A percentile compares a stretch with the other conserved stretches of the same genome.
Conservation (phyloP, 768 basidiomycete genomes). For the Suillus weaverae region DNA sequence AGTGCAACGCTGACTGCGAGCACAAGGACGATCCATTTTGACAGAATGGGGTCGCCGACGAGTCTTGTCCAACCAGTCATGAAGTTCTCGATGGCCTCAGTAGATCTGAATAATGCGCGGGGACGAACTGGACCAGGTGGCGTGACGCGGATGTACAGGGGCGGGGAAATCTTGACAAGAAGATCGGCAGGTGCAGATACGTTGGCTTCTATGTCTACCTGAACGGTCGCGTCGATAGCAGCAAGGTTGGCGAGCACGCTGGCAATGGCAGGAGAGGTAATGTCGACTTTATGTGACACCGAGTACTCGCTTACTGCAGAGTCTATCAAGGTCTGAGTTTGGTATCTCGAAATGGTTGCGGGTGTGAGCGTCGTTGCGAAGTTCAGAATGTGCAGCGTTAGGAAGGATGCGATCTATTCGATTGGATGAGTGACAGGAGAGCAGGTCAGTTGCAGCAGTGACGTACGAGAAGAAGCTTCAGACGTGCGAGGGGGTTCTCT, state of each 20-base stretch:
- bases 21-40: conserved; percentile 91
- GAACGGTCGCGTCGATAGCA: conserved; percentile 21
- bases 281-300: conserved; percentile 60
- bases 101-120: conserved; percentile 36
- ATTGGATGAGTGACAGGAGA: conserved; percentile 8
- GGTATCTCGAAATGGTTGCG: conserved; percentile 49
- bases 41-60: conserved; percentile 91
- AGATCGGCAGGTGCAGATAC: conserved; percentile 38
- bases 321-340: conserved; percentile 22
- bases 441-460: background rate
- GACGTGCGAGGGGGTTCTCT: conserved; percentile 80
- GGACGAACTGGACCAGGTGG: conserved; percentile 34
- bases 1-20: conserved; percentile 84
- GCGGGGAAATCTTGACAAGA: conserved; percentile 62
- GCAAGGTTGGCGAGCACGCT: conserved; percentile 60
- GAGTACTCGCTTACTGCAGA: conserved; percentile 16
- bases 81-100: conserved; percentile 74
- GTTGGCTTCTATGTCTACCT: conserved; percentile 7
- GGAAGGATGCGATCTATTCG: conserved; percentile 80
- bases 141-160: conserved; percentile 53
- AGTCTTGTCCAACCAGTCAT: conserved; percentile 89
- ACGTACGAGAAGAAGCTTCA: conserved; percentile 84
- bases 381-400: conserved; percentile 89
- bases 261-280: conserved; percentile 59
- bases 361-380: conserved; percentile 87